phyloP scores from a whole-genome alignment of 306 rosid genomes.

The Rosa rugosa region DNA sequence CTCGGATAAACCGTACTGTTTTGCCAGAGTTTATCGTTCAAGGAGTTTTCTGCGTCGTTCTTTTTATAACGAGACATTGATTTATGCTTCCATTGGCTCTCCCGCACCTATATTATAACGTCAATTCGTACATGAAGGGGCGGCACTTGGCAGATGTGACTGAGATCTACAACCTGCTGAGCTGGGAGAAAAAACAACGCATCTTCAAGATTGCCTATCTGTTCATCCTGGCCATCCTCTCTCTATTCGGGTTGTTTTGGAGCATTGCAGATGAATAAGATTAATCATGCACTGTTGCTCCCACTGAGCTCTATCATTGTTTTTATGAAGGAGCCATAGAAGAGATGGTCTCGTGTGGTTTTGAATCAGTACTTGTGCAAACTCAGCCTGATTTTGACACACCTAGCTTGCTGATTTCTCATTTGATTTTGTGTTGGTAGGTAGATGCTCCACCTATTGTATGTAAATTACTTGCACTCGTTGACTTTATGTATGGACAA shows the following conservation, averaged over 20 bases:
- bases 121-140: no score
- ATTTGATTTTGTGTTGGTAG: slow-evolving; percentile 10
- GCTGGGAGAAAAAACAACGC: slow-evolving; percentile 64
- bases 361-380: neutral
- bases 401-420: neutral
- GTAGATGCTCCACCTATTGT: neutral
- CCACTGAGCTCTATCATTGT: slow-evolving; percentile 16
- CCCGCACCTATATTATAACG: no score
- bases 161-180: slow-evolving; percentile 74
- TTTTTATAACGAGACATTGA: no score
- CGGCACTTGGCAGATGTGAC: slow-evolving; percentile 80
- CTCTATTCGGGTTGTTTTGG: slow-evolving; percentile 66
- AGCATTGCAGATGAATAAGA: slow-evolving; percentile 39
- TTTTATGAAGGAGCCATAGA: neutral
- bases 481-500: neutral
- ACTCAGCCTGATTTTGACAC: slow-evolving; percentile 13
- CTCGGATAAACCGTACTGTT: no score
- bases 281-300: slow-evolving; percentile 23
- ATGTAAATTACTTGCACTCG: neutral
- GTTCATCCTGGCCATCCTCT: slow-evolving; percentile 36
- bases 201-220: slow-evolving; percentile 50
- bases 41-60: no score
- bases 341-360: neutral
- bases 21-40: no score
- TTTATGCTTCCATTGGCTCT: no score